Evolutionary conservation across 495 filamentous ascomycete genomes (phyloP).

Genomic region (Penicillium turbatum): DNA sequence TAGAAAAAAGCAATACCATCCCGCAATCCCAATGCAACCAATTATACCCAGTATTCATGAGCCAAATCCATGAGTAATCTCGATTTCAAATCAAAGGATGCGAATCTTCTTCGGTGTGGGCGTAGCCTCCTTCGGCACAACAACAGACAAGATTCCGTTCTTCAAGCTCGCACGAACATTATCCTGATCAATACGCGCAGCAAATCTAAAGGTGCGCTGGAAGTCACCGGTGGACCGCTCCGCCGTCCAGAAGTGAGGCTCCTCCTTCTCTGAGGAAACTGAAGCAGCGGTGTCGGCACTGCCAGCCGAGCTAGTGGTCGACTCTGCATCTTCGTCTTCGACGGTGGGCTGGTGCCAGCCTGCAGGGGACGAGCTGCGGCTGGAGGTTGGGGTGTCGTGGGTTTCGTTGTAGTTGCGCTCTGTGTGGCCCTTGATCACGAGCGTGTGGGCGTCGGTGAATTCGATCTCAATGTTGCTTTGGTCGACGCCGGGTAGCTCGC

Average conservation of each 20-base stretch:
- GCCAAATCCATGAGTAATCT: not conserved
- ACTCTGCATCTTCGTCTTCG: constrained; percentile 42
- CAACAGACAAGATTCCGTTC: constrained; percentile 67
- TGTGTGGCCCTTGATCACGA: constrained; percentile 66
- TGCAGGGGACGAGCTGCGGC: not conserved
- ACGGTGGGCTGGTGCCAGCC: constrained; percentile 52
- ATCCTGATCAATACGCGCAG: constrained; percentile 69
- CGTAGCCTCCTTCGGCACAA: constrained; percentile 71
- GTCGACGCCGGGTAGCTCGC: constrained; percentile 80
- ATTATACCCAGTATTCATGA: not conserved
- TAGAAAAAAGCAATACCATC: not conserved
- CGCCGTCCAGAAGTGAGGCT: constrained; percentile 66
- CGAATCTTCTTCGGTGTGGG: constrained; percentile 50
- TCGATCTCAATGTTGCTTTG: constrained; percentile 76
- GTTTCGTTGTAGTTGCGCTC: constrained; percentile 50
- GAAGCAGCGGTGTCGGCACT: constrained; percentile 8
- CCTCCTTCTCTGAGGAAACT: constrained; percentile 20
- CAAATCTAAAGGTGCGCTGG: constrained; percentile 73
- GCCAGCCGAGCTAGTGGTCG: constrained; percentile 9
- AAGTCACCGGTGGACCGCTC: constrained; percentile 83
- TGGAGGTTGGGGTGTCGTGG: not conserved
- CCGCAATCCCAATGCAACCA: constrained; percentile 4
- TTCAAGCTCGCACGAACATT: constrained; percentile 67
- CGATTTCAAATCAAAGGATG: constrained; percentile 43
- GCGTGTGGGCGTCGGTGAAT: constrained; percentile 74